phyloP scores from a whole-genome alignment of 345 rosid species.

The Moricandia arvensis region DNA sequence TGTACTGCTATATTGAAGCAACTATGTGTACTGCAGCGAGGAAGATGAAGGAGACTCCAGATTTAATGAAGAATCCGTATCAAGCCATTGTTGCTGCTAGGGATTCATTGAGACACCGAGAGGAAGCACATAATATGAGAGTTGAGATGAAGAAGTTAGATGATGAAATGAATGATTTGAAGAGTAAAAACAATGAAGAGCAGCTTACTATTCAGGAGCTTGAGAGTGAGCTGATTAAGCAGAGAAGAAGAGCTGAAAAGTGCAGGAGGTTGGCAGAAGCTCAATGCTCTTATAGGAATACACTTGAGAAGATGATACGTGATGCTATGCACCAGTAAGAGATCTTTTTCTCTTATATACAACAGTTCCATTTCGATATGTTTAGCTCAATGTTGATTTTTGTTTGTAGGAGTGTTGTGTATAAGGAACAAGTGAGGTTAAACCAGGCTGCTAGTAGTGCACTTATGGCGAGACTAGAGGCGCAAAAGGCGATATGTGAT shows the following conservation, averaged over 20 bases:
- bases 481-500: constrained; percentile 87
- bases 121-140: constrained; percentile 62
- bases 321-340: constrained; percentile 99
- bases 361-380: background rate
- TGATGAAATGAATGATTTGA: constrained; percentile 57
- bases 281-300: constrained; percentile 76
- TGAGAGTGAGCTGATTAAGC: constrained; percentile 66
- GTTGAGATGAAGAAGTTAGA: constrained; percentile 61
- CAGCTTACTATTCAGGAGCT: constrained; percentile 67
- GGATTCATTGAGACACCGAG: constrained; percentile 75
- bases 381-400: constrained; percentile 6
- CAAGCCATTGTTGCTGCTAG: constrained; percentile 82
- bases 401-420: constrained; percentile 72
- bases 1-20: background rate
- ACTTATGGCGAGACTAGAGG: constrained; percentile 88
- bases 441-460: constrained; percentile 85
- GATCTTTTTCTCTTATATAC: background rate
- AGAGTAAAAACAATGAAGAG: constrained; percentile 64
- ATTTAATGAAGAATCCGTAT: constrained; percentile 60
- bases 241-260: constrained; percentile 88
- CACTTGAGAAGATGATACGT: constrained; percentile 92
- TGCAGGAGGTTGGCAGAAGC: constrained; percentile 93
- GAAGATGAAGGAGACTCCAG: constrained; percentile 53
- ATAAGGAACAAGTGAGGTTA: constrained; percentile 88
- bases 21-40: constrained; percentile 17